A percentile compares a stretch with the other conserved stretches of the same genome.
Conservation (phyloP, 139 green algal genomes). For the Chlamydomonas urium region DNA sequence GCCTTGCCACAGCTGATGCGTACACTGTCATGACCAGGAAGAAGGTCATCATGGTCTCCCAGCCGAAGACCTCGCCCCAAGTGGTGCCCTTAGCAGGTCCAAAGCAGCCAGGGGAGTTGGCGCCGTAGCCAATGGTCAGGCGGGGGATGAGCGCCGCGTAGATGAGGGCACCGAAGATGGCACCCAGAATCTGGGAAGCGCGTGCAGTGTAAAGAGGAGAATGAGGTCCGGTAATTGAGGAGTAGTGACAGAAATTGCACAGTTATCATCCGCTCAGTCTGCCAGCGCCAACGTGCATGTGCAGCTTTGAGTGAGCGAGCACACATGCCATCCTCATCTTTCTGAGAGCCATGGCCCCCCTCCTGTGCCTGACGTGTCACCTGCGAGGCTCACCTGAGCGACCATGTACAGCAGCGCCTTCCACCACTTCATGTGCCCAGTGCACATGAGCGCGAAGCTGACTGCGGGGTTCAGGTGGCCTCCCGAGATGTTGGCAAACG, state of each 20-base stretch:
- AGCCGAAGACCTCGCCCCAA: slow-evolving; percentile 55
- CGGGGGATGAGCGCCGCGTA: slow-evolving; percentile 48
- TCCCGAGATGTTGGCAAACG: slow-evolving; percentile 64
- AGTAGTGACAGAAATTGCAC: no score
- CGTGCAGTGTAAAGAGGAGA: no score
- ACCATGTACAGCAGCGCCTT: slow-evolving; percentile 62
- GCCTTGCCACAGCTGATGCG: slow-evolving; percentile 58
- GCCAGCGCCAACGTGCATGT: no score
- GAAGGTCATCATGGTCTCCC: slow-evolving; percentile 63
- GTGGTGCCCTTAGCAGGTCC: slow-evolving; percentile 16
- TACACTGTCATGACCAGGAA: slow-evolving; percentile 61
- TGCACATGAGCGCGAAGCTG: slow-evolving; percentile 68
- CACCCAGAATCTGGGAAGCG: slow-evolving; percentile 59
- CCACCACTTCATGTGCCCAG: slow-evolving; percentile 67
- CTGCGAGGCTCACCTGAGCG: slow-evolving; percentile 62
- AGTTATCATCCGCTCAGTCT: no score
- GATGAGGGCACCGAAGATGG: slow-evolving; percentile 58
- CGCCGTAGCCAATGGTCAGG: slow-evolving; percentile 34
- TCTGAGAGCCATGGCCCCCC: no score
- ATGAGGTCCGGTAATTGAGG: no score
- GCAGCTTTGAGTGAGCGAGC: no score
- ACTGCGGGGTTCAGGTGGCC: slow-evolving; percentile 74
- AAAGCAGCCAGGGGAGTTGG: slow-evolving; percentile 49
- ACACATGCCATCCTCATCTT: no score
- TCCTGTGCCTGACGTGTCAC: no score